Conservation (phyloP, 306 rosid genomes). For the Pterocarpus santalinus region DNA sequence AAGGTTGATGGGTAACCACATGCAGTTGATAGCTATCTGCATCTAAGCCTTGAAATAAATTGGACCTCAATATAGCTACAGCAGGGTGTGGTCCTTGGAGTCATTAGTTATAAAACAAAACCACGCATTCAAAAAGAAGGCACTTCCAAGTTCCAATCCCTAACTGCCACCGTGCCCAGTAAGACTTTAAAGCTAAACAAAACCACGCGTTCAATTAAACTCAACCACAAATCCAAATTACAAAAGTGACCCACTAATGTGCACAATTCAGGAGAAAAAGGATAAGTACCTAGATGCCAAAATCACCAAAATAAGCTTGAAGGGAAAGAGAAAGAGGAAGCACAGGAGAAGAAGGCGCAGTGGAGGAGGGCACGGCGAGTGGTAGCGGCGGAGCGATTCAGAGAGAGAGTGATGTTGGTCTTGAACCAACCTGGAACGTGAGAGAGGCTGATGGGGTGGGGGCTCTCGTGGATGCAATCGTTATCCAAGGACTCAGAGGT, state of each 20-base stretch:
- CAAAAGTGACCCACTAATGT: background rate
- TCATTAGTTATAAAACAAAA: too few relatives aligned
- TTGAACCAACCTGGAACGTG: background rate
- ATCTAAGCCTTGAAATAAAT: too few relatives aligned
- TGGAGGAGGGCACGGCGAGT: background rate
- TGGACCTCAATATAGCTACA: too few relatives aligned
- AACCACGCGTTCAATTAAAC: background rate
- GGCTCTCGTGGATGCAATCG: background rate
- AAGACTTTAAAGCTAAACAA: background rate
- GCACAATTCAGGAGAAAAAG: background rate
- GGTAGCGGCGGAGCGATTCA: background rate
- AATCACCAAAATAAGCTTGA: too few relatives aligned
- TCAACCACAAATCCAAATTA: background rate
- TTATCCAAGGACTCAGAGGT: background rate
- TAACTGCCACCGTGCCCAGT: too few relatives aligned
- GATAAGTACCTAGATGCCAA: background rate
- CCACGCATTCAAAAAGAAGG: background rate
- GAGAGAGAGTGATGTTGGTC: background rate
- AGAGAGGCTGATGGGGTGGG: background rate
- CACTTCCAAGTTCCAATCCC: background rate
- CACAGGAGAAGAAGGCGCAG: background rate
- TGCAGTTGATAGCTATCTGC: too few relatives aligned
- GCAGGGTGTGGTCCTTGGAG: too few relatives aligned
- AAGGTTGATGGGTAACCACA: too few relatives aligned
- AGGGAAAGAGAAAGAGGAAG: background rate